Evolutionary conservation across 75 land plant genomes (phyloP).

Genomic region (Ceratopteris richardii): DNA sequence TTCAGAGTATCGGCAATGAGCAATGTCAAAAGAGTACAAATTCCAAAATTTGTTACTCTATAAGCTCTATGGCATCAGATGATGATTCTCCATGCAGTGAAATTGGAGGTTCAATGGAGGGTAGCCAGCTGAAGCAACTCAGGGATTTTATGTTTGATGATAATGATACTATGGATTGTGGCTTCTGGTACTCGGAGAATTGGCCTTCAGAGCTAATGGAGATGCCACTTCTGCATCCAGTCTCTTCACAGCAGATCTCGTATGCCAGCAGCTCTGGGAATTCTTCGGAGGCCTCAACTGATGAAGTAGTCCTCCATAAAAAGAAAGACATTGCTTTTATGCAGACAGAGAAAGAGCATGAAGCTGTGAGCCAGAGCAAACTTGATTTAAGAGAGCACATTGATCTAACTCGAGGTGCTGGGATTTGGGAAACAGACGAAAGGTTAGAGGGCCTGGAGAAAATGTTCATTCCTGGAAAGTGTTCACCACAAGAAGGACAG

Average conservation of each 20-base stretch:
- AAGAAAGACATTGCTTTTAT: neutral
- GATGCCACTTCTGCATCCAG: neutral
- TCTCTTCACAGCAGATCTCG: neutral
- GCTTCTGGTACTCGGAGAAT: too few species aligned
- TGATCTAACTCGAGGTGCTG: neutral
- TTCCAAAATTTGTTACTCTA: neutral
- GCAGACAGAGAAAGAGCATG: neutral
- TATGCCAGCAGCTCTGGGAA: neutral
- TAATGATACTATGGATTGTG: neutral
- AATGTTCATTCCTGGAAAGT: neutral
- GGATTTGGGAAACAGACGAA: neutral
- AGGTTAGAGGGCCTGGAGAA: neutral
- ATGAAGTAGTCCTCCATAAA: neutral
- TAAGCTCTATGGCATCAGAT: neutral
- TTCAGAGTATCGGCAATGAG: too few species aligned
- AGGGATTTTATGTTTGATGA: constrained; percentile 3
- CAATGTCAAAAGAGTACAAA: neutral
- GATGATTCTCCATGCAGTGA: neutral
- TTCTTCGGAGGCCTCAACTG: neutral
- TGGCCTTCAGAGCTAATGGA: neutral
- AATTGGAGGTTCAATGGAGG: neutral
- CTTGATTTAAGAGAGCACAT: neutral
- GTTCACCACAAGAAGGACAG: neutral
- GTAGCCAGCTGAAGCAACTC: neutral
- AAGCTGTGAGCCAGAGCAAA: neutral